Percentiles rank a stretch among this genome's conserved stretches.
phyloP scores from a whole-genome alignment of 1,284 basidiomycete genomes.

The Sphagnurus paluster region DNA sequence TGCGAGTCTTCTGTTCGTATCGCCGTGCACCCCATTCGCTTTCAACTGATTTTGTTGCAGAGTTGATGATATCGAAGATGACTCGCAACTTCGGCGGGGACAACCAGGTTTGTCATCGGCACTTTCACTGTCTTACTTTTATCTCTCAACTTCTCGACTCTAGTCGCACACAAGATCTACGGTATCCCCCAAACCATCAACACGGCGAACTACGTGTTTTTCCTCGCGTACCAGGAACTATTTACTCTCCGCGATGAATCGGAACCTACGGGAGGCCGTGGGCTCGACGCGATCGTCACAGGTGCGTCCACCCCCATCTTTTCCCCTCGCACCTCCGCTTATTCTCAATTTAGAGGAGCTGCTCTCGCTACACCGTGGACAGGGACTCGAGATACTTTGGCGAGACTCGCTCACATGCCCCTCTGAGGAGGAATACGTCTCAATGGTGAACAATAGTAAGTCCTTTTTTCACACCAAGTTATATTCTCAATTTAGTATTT shows the following conservation, averaged over 20 bases:
- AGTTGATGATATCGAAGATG: slow-evolving; percentile 98
- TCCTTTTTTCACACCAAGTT: slow-evolving; percentile 15
- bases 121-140: not conserved
- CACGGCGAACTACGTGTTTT: slow-evolving; percentile 96
- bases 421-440: slow-evolving; percentile 91
- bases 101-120: slow-evolving; percentile 61
- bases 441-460: slow-evolving; percentile 96
- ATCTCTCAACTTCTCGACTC: not conserved
- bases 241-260: slow-evolving; percentile 54
- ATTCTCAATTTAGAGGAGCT: slow-evolving; percentile 64
- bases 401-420: slow-evolving; percentile 91
- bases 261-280: slow-evolving; percentile 31
- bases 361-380: slow-evolving; percentile 90
- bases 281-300: slow-evolving; percentile 72
- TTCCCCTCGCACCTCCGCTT: not conserved
- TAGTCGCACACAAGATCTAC: slow-evolving; percentile 93
- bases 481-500: not conserved
- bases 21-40: not conserved
- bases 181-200: slow-evolving; percentile 98
- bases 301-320: slow-evolving; percentile 35
- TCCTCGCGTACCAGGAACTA: slow-evolving; percentile 82
- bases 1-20: slow-evolving; percentile 83
- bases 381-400: slow-evolving; percentile 96
- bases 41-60: slow-evolving; percentile 38
- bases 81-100: slow-evolving; percentile 87